Conservation (phyloP, 805 yeast species). For the Metschnikowia kofuensis region DNA sequence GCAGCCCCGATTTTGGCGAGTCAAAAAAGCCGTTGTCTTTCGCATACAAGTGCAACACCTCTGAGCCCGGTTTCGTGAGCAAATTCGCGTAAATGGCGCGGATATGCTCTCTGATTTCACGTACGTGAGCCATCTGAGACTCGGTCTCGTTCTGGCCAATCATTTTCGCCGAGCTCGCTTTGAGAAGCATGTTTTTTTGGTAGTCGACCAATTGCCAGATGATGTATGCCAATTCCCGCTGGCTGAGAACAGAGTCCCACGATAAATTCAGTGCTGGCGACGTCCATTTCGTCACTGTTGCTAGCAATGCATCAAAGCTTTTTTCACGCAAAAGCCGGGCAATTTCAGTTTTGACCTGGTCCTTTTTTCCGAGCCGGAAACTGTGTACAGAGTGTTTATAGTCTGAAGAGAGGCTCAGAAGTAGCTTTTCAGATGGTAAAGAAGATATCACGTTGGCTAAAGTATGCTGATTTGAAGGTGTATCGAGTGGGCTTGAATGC, state of each 20-base stretch:
- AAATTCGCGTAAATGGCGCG: slow-evolving; percentile 15
- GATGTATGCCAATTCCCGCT: slow-evolving; percentile 13
- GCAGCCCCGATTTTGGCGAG: neutral
- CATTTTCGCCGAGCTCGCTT: slow-evolving; percentile 8
- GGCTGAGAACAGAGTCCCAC: slow-evolving; percentile 13
- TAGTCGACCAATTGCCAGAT: slow-evolving; percentile 10
- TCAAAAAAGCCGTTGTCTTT: neutral
- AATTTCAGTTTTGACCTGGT: slow-evolving; percentile 7
- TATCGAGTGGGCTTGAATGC: neutral
- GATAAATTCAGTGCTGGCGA: slow-evolving; percentile 3
- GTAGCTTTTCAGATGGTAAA: neutral
- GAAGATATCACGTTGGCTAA: neutral
- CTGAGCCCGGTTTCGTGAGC: slow-evolving; percentile 4
- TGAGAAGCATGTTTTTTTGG: slow-evolving; percentile 12
- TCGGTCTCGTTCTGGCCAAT: neutral
- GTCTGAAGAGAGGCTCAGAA: neutral
- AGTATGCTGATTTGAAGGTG: neutral
- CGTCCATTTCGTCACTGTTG: slow-evolving; percentile 12
- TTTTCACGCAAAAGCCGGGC: slow-evolving; percentile 7
- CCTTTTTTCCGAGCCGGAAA: neutral
- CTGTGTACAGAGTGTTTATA: neutral
- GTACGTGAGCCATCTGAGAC: slow-evolving; percentile 9
- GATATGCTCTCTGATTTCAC: slow-evolving; percentile 13
- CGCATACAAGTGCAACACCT: slow-evolving; percentile 9
- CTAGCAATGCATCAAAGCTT: slow-evolving; percentile 9